Evolutionary conservation across 192 early-diverging fungal genomes (phyloP).

Genomic region (Funneliformis geosporum): DNA sequence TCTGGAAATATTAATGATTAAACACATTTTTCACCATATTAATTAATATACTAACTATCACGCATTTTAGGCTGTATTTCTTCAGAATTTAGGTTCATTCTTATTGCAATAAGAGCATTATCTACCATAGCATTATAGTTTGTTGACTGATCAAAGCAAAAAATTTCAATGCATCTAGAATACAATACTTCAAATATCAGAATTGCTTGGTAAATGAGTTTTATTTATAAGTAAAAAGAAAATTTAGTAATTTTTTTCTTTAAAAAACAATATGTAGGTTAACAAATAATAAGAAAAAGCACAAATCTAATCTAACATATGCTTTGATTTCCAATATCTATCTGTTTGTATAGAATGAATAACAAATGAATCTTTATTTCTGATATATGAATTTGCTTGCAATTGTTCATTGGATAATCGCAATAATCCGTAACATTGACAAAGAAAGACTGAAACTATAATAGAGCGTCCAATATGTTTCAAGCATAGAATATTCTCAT

Average conservation of each 20-base stretch:
- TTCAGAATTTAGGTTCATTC: too few species aligned
- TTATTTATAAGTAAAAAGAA: not conserved
- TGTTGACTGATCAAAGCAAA: too few species aligned
- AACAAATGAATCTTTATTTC: slow-evolving; percentile 6
- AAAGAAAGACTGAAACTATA: slow-evolving; percentile 37
- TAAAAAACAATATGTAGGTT: not conserved
- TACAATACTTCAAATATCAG: slow-evolving; percentile 1
- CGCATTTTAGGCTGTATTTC: too few species aligned
- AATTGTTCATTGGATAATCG: slow-evolving; percentile 15
- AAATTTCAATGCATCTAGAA: too few species aligned
- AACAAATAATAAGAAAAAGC: slow-evolving; percentile 19
- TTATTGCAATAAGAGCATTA: too few species aligned
- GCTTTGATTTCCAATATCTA: not conserved
- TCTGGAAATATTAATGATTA: too few species aligned
- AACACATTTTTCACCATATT: too few species aligned
- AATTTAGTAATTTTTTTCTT: not conserved
- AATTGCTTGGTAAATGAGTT: not conserved
- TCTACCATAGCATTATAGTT: too few species aligned
- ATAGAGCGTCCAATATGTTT: slow-evolving; percentile 32
- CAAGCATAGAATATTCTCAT: not conserved
- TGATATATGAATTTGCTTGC: not conserved
- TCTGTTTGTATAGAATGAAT: slow-evolving; percentile 15
- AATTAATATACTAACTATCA: too few species aligned
- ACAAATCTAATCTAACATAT: slow-evolving; percentile 33
- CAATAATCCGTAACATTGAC: slow-evolving; percentile 24